A percentile compares a stretch with the other conserved stretches of the same genome.
phyloP scores from a whole-genome alignment of 1,284 basidiomycete genomes.

The Ganoderma leucocontextum region DNA sequence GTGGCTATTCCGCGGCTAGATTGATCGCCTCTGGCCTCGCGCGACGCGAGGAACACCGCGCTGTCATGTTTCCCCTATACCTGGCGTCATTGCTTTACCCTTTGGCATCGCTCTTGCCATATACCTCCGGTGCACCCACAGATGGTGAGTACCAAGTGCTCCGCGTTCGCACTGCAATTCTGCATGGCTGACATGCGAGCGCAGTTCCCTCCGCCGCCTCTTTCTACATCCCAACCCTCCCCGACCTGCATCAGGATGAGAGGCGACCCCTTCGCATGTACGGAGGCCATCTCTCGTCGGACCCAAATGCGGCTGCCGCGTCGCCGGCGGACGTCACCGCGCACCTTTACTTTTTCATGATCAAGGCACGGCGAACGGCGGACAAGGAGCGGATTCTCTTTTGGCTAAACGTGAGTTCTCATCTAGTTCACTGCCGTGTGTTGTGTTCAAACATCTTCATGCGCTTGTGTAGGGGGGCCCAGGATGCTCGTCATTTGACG shows the following conservation, averaged over 20 bases:
- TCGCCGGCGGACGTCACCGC: constrained; percentile 68
- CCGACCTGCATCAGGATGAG: constrained; percentile 77
- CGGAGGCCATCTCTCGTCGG: constrained; percentile 83
- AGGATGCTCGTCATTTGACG: constrained; percentile 97
- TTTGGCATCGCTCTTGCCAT: constrained; percentile 17
- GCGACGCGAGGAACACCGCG: constrained; percentile 16
- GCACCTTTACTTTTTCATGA: constrained; percentile 91
- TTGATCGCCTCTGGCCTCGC: constrained; percentile 9
- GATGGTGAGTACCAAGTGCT: constrained; percentile 42
- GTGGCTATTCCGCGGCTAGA: constrained; percentile 2
- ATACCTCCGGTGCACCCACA: constrained; percentile 48
- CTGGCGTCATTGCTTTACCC: constrained; percentile 29
- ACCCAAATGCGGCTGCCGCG: constrained; percentile 66
- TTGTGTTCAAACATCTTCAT: background rate
- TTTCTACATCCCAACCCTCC: constrained; percentile 83
- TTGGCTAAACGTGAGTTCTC: constrained; percentile 90
- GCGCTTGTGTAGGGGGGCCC: constrained; percentile 80
- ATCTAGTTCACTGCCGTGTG: background rate
- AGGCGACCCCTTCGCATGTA: constrained; percentile 80
- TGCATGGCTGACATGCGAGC: background rate
- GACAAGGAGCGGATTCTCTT: constrained; percentile 91
- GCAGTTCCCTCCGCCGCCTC: constrained; percentile 82
- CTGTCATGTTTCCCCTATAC: constrained; percentile 28
- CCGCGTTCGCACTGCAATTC: background rate
- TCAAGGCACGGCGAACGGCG: constrained; percentile 87